Evolutionary conservation across 148 eudicot species (phyloP), one percentile per base, ranked within the genome.

Genomic region (Salicornia ramosissima): DNA sequence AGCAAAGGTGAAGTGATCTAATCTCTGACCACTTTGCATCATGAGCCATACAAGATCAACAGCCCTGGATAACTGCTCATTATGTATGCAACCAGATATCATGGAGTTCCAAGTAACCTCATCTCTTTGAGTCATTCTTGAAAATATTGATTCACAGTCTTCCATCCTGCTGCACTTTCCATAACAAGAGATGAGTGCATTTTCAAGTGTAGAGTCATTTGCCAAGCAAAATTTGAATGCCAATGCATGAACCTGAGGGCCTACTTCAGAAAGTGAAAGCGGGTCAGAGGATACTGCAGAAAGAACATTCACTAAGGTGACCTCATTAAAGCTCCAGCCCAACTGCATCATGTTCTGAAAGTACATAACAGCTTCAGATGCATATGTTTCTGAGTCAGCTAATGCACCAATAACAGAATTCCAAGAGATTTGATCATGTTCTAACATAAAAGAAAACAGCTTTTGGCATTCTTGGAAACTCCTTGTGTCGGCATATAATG

Each of bases 71-170:
- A 91, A 69, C 19, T 73, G 72, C 66, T 83, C 90, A 43, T 87
- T 87, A 71, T 86, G 94, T 72, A 91, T 76, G 71, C 87, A 91
- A 29, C 97, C 84, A 50, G 93, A 85, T 28, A 91, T 91, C 97
- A 91, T 91, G 22, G 91, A 82, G 64, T 91, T 91, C 89, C 88
- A 91, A 56, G 80, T 86, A 40, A 83, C 73, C 52, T 88, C 91
- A 77, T 91, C 94, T 72, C 76, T 82, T 33, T 64, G 86, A 30
- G 64, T 43, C 91, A 91, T 88, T 73, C 81, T 80, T 15, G 83
- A 80, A 72, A 91, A 91, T 28, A 86, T 73, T 22, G 58, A 76
- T 74, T 91, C 88, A 77, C 88, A 85, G 30, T 80, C 80, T 43
- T 83, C 81, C 78, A 86, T 81, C 52, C 71, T 67, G 28, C 88